phyloP scores from a whole-genome alignment of 352 stramenopile species.

The Phytophthora kernoviae region DNA sequence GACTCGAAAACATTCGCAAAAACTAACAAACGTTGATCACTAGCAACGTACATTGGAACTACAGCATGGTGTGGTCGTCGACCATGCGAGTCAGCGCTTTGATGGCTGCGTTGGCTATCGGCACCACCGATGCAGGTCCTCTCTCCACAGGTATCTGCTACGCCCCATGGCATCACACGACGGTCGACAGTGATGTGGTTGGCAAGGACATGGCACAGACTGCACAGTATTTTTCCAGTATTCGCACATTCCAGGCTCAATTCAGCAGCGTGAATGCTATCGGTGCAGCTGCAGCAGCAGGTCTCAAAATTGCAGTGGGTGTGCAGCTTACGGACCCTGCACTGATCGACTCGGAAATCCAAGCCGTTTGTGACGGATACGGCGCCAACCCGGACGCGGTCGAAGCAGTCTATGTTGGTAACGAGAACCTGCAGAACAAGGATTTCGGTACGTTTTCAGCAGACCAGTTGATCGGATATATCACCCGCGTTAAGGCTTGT shows the following conservation, averaged over 20 bases:
- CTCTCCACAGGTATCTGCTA: constrained; percentile 36
- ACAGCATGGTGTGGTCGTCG: constrained; percentile 22
- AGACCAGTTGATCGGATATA: constrained; percentile 50
- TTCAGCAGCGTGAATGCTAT: constrained; percentile 69
- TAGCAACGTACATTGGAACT: neutral
- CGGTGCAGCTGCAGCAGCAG: constrained; percentile 43
- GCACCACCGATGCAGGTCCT: constrained; percentile 15
- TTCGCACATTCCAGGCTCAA: constrained; percentile 75
- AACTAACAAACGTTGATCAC: neutral
- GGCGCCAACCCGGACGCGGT: constrained; percentile 40
- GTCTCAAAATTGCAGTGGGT: constrained; percentile 69
- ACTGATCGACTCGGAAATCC: constrained; percentile 55
- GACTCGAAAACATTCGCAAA: neutral
- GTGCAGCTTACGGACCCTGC: constrained; percentile 62
- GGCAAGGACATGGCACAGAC: constrained; percentile 47
- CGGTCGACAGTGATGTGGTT: constrained; percentile 41
- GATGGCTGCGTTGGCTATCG: constrained; percentile 15
- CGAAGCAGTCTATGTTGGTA: constrained; percentile 77
- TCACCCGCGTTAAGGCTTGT: constrained; percentile 58
- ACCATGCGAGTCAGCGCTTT: constrained; percentile 20
- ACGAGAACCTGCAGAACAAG: constrained; percentile 75
- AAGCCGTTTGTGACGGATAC: constrained; percentile 64
- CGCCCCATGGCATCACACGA: constrained; percentile 43
- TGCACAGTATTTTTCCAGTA: constrained; percentile 53
- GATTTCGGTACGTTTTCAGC: constrained; percentile 46